Conservation (phyloP, 2,329 filamentous ascomycete genomes). For the Ophiocordyceps camponoti-floridani region DNA sequence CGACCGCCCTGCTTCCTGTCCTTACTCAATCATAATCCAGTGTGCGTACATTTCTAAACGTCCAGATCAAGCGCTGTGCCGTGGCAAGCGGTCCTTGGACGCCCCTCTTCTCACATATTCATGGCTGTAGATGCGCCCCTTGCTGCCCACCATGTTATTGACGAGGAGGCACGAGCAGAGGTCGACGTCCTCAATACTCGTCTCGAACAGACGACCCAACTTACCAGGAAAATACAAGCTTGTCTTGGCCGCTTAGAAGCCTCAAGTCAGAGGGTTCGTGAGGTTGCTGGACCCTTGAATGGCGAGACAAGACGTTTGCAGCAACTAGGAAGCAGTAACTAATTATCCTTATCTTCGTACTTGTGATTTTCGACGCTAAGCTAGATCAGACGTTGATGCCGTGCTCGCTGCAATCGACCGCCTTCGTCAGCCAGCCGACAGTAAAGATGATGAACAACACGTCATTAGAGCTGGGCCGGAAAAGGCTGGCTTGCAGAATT, state of each 20-base stretch:
- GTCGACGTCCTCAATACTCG: conserved; percentile 54
- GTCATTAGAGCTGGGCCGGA: conserved; percentile 81
- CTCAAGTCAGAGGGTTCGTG: conserved; percentile 77
- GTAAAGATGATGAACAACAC: conserved; percentile 78
- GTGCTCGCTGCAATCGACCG: conserved; percentile 77
- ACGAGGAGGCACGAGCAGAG: conserved; percentile 51
- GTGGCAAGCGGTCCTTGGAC: too few species aligned
- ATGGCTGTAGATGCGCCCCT: conserved; percentile 34
- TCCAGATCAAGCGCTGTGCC: too few species aligned
- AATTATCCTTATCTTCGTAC: conserved; percentile 5
- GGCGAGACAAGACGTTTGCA: conserved; percentile 83
- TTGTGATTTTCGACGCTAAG: conserved; percentile 3
- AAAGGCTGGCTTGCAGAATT: conserved; percentile 64
- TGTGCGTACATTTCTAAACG: too few species aligned
- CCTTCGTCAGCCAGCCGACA: conserved; percentile 78
- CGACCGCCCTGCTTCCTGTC: too few species aligned
- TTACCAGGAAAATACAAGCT: conserved; percentile 90
- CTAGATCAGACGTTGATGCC: conserved; percentile 55
- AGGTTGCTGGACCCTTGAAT: conserved; percentile 83
- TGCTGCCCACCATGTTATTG: conserved; percentile 29
- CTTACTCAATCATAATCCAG: too few species aligned
- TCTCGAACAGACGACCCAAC: conserved; percentile 78
- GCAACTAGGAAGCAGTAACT: conserved; percentile 60
- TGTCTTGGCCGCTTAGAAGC: conserved; percentile 70
- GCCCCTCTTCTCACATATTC: not conserved